Percentiles rank a stretch among this genome's conserved stretches.
phyloP scores from a whole-genome alignment of 352 stramenopile species.

The Phytopythium chamaehyphon region DNA sequence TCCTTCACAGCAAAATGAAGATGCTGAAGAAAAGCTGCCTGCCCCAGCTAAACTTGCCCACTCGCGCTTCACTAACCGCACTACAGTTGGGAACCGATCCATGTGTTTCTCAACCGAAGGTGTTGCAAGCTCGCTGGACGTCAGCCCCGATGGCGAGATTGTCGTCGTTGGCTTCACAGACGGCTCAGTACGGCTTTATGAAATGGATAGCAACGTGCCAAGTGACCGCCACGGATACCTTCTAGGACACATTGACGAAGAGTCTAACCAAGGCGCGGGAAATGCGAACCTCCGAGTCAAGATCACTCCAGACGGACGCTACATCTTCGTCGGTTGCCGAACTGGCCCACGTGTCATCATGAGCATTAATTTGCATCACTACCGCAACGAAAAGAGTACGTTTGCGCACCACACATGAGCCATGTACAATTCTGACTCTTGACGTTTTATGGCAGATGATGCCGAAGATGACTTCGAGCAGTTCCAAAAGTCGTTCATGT shows the following conservation, averaged over 20 bases:
- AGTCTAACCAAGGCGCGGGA: conserved; percentile 45
- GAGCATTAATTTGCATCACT: conserved; percentile 80
- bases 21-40: neutral
- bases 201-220: conserved; percentile 81
- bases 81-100: conserved; percentile 51
- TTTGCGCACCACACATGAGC: neutral
- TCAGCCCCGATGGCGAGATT: conserved; percentile 74
- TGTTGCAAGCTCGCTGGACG: conserved; percentile 69
- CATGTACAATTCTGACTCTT: neutral
- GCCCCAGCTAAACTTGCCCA: conserved; percentile 36
- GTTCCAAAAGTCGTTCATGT: conserved; percentile 72
- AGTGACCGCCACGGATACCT: conserved; percentile 80
- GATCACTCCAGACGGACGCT: conserved; percentile 70
- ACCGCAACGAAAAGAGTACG: conserved; percentile 78
- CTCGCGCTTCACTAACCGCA: conserved; percentile 41
- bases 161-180: conserved; percentile 81
- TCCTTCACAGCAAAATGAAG: neutral
- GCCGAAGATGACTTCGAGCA: conserved; percentile 80
- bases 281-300: conserved; percentile 67
- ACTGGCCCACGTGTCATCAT: conserved; percentile 65
- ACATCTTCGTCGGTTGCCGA: conserved; percentile 80
- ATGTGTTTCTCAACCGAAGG: conserved; percentile 80
- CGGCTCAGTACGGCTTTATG: conserved; percentile 72
- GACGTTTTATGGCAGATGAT: conserved; percentile 35
- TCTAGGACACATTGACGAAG: conserved; percentile 76